A percentile compares a stretch with the other conserved stretches of the same genome.
Conservation (phyloP, 345 rosid species). For the Rhizophora mangle region DNA sequence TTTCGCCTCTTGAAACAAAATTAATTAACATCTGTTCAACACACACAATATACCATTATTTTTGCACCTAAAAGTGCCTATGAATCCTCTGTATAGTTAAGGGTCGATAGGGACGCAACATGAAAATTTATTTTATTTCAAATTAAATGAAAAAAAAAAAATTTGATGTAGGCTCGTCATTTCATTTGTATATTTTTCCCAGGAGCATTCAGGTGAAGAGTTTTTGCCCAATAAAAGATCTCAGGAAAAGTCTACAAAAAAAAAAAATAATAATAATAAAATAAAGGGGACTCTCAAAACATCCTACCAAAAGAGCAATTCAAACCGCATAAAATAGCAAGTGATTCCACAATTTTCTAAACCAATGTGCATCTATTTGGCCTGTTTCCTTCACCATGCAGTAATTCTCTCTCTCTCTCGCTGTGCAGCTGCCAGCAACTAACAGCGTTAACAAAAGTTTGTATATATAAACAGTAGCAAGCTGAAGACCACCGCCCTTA, state of each 20-base stretch:
- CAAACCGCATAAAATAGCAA: not conserved
- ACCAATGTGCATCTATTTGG: conserved; percentile 6
- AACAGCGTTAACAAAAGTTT: too few relatives aligned
- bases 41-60: too few relatives aligned
- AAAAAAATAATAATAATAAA: not conserved
- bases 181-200: too few relatives aligned
- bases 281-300: not conserved
- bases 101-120: conserved; percentile 1
- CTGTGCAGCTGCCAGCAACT: too few relatives aligned
- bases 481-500: conserved; percentile 36
- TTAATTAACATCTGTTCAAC: too few relatives aligned
- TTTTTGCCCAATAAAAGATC: too few relatives aligned
- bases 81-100: not conserved
- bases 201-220: too few relatives aligned
- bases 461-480: too few relatives aligned
- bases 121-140: not conserved
- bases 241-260: not conserved
- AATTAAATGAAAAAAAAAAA: not conserved
- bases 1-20: too few relatives aligned
- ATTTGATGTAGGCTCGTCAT: not conserved
- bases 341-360: conserved; percentile 13
- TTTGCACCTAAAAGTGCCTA: not conserved
- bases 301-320: not conserved
- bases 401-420: conserved; percentile 4
- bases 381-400: conserved; percentile 21